Base-by-base conservation (phyloP, 495 filamentous ascomycete genomes). In the Physcia stellaris region DNA sequence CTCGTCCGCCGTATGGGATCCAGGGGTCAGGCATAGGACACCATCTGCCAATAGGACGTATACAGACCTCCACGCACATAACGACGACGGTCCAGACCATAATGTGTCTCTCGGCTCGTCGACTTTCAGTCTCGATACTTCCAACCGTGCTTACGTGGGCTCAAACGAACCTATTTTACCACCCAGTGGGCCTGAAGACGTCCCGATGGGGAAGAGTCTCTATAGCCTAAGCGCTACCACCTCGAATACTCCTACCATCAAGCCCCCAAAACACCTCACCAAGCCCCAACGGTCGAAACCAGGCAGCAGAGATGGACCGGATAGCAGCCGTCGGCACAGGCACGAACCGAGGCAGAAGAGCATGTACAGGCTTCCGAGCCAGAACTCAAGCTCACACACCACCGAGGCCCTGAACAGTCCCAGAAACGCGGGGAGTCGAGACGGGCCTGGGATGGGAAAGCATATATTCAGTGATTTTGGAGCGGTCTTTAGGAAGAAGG, bases 1-100 rank as follows among this genome's bases (percentile, higher is more conserved):
- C 9, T 66, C 67, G 2, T 70, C 67, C 9, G 64, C 64, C 24
- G 66, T 55, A 6, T 71, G 67, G 66, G 67, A 71, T 22, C 60
- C 63, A 32, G 57, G 47, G 7, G 40, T 46, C 24, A 28, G 7
- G 26, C n/a, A n/a, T n/a, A n/a, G n/a, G 12, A 31, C 24, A 4
- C 32, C 37, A 4, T 45, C 36, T 13, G 43, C 36, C 18, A 24
- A 23, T 5, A 26, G 28, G 13, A 39, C 43, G 20, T 30, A 44
- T 1, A 41, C 30, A 4, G 43, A 46, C 21, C 35, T 40, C 20
- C 36, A 37, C 13, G 35, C 42, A 23, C 26, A 40, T 17, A 26
- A 42, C 24, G n/a, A n/a, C n/a, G n/a, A n/a, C n/a, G n/a, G n/a
- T n/a, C n/a, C n/a, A n/a, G n/a, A n/a, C n/a, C n/a, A n/a, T n/a